Evolutionary conservation across 495 filamentous ascomycete species (phyloP).

Genomic region (Hypoxylon perforatum): DNA sequence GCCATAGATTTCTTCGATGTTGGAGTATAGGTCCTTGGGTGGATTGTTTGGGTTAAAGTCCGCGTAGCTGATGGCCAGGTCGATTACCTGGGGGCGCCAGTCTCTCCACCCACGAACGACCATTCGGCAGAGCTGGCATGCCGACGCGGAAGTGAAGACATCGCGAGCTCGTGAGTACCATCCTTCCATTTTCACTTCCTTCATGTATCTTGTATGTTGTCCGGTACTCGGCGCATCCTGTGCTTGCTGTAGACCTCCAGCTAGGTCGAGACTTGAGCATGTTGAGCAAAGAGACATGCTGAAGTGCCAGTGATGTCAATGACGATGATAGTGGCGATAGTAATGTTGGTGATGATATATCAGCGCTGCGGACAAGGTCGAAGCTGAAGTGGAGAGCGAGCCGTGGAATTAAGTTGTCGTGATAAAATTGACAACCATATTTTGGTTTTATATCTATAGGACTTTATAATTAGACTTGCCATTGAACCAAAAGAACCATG

Average conservation of each 20-base stretch:
- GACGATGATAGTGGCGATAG: no score
- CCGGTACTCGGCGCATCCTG: neutral
- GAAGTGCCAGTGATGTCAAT: no score
- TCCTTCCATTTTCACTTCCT: neutral
- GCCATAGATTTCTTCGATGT: constrained; percentile 31
- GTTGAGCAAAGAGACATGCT: neutral
- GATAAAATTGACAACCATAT: no score
- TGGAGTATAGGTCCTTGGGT: constrained; percentile 25
- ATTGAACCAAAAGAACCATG: no score
- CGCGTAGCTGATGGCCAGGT: neutral
- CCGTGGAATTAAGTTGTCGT: no score
- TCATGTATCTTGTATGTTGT: no score
- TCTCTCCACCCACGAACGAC: constrained; percentile 34
- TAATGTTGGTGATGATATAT: no score
- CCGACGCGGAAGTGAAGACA: constrained; percentile 24
- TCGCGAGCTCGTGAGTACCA: constrained; percentile 12
- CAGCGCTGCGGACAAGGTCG: no score
- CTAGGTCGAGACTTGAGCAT: neutral
- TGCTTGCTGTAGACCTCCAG: neutral
- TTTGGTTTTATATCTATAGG: no score
- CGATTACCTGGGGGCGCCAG: constrained; percentile 16
- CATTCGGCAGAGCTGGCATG: constrained; percentile 28
- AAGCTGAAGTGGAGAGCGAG: no score
- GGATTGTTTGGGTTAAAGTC: constrained; percentile 20
- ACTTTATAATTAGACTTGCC: no score